Conservation (phyloP, 164 flowering plant genomes). For the Magnolia changhungtana region DNA sequence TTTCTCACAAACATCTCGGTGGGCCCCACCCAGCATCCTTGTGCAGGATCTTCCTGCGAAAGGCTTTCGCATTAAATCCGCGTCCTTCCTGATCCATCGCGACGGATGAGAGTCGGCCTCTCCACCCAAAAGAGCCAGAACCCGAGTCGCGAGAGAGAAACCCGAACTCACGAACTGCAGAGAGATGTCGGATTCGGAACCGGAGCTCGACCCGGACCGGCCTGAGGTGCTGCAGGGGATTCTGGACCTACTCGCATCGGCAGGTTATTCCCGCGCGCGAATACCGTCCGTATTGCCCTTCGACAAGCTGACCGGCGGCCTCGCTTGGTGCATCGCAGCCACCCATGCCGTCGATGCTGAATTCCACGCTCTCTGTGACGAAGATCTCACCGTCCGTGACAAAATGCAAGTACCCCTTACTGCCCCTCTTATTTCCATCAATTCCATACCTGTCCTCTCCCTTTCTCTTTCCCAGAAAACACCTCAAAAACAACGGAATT, state of each 20-base stretch:
- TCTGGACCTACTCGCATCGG: constrained; percentile 16
- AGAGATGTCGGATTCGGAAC: constrained; percentile 12
- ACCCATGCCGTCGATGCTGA: constrained; percentile 3
- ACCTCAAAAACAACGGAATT: too few relatives aligned
- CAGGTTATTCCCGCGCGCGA: constrained; percentile 17
- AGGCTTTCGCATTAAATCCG: too few relatives aligned
- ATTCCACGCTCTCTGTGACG: background rate
- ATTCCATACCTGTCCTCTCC: too few relatives aligned
- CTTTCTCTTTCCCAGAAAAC: too few relatives aligned
- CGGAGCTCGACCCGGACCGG: background rate
- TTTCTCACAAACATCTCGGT: too few relatives aligned
- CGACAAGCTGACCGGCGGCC: constrained; percentile 16
- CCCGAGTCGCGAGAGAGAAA: too few relatives aligned
- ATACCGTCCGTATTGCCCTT: constrained; percentile 3
- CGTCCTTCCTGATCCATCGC: too few relatives aligned
- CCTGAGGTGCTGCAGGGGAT: background rate
- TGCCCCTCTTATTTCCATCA: constrained; percentile 2
- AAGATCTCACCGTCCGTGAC: constrained; percentile 1
- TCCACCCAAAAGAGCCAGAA: too few relatives aligned
- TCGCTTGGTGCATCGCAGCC: constrained; percentile 17
- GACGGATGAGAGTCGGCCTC: too few relatives aligned
- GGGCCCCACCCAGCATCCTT: too few relatives aligned
- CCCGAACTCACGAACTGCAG: too few relatives aligned
- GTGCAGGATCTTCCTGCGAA: too few relatives aligned
- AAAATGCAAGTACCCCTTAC: constrained; percentile 15